phyloP scores from a whole-genome alignment of 805 yeast species.

The Nakazawaea ishiwadae region DNA sequence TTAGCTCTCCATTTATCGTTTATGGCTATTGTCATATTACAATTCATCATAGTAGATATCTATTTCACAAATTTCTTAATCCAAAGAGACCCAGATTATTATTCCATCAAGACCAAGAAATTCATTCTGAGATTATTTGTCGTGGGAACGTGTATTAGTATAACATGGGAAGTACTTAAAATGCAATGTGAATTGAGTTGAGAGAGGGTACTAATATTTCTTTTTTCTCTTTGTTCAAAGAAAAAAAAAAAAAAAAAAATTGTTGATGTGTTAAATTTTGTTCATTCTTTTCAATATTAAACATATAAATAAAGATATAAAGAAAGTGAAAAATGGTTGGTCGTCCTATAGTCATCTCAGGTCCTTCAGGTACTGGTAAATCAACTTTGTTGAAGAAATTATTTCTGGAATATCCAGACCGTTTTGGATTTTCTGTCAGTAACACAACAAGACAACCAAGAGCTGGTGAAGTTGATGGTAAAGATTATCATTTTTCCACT shows the following conservation, averaged over 20 bases:
- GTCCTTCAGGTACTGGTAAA: slow-evolving; percentile 97
- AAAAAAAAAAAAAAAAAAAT: background rate
- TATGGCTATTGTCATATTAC: background rate
- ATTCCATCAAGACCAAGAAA: slow-evolving; percentile 1
- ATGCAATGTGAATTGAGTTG: background rate
- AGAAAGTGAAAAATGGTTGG: slow-evolving; percentile 20
- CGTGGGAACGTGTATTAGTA: slow-evolving; percentile 2
- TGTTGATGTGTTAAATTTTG: background rate
- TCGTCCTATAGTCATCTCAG: slow-evolving; percentile 92
- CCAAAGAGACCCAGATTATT: background rate
- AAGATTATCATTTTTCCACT: slow-evolving; percentile 81
- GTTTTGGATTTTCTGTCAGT: slow-evolving; percentile 91
- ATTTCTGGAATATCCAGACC: slow-evolving; percentile 84
- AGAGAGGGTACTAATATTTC: background rate
- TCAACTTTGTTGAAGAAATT: slow-evolving; percentile 87
- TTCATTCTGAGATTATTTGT: slow-evolving; percentile 7
- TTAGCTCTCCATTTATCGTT: background rate
- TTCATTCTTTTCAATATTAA: background rate
- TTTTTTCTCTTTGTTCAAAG: background rate
- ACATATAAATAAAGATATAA: background rate
- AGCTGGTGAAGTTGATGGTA: slow-evolving; percentile 84
- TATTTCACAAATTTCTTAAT: slow-evolving; percentile 1
- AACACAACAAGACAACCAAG: slow-evolving; percentile 91
- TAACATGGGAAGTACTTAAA: slow-evolving; percentile 5
- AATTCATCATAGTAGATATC: slow-evolving; percentile 4